Conservation (phyloP, 768 basidiomycete genomes). For the Suillus weaverae region DNA sequence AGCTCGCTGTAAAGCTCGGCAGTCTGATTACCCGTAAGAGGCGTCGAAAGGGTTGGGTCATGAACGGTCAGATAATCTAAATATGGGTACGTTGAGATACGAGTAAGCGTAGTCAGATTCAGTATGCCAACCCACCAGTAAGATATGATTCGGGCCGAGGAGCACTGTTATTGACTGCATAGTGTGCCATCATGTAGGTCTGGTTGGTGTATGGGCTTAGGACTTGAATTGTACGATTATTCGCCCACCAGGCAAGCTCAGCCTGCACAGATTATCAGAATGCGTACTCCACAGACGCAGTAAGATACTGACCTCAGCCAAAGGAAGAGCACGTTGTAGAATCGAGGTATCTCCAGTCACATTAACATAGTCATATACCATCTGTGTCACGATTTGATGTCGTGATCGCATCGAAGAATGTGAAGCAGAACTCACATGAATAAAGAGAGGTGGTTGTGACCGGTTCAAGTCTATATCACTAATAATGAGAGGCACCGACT, state of each 20-base stretch:
- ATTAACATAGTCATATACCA: conserved; percentile 84
- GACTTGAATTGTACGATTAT: conserved; percentile 68
- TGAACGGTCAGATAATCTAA: conserved; percentile 80
- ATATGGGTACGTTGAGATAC: conserved; percentile 18
- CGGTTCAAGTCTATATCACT: conserved; percentile 66
- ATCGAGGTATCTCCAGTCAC: conserved; percentile 74
- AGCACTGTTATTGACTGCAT: conserved; percentile 78
- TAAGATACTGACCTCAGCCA: conserved; percentile 63
- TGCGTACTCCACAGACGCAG: not conserved
- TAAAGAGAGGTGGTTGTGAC: conserved; percentile 91
- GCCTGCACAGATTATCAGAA: conserved; percentile 39
- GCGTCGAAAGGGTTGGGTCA: conserved; percentile 51
- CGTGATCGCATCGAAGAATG: not conserved
- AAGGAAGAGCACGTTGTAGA: conserved; percentile 75
- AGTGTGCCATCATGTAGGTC: conserved; percentile 67
- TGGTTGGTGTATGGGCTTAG: conserved; percentile 69
- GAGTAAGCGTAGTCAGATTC: not conserved
- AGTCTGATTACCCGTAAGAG: conserved; percentile 59
- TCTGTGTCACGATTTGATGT: conserved; percentile 42
- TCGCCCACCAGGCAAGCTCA: conserved; percentile 83
- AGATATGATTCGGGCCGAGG: conserved; percentile 88
- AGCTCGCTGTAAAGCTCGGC: conserved; percentile 81
- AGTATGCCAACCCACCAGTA: conserved; percentile 41
- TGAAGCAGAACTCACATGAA: conserved; percentile 49
- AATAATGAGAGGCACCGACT: conserved; percentile 2